Base-by-base conservation (phyloP, 257 asterid genomes). In the Ocimum tenuiflorum region DNA sequence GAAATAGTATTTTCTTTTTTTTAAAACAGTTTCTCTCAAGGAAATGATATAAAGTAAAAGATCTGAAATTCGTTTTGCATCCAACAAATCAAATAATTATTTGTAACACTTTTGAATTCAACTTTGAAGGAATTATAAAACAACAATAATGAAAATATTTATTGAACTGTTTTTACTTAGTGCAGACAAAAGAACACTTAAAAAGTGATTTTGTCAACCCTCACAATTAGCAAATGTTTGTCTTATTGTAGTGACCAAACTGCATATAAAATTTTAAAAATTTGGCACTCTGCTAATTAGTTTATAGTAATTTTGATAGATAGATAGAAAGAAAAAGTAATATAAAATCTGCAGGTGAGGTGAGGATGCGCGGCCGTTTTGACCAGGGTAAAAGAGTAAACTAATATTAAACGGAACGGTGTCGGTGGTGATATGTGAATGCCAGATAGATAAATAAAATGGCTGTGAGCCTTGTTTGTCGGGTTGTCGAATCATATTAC, bases 391-490 rank as follows among this genome's bases (percentile, higher is more conserved):
- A 67, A 58, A 66, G 23, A 19, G 77, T 54, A 4, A 54, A 54
- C n/a, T 3, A 13, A 19, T 67, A 42, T 49, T 58, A 42, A 52
- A 64, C 61, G 38, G 71, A 33, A 29, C 41, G 49, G 29, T 67
- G 77, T 78, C 82, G 79, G 80, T 78, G 77, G 43, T 69, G 53
- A 66, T 38, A 53, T n/a, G n/a, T n/a, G n/a, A n/a, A n/a, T 41
- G 72, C 69, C 75, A 56, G 57, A 6, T 51, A 31, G 31, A 55
- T 63, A 72, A 56, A 50, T 59, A 69, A n/a, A 72, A 49, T 63
- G 67, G 67, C 9, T 13, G 53, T 5, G 70, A 57, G 76, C 58
- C 52, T 18, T 58, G 14, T 77, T 62, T 68, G 78, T 54, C 63
- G 74, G 59, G 43, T 66, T 60, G 65, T 55, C 67, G 55, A 55